phyloP scores from a whole-genome alignment of 176 grass and related monocot genomes.

The Themeda triandra region DNA sequence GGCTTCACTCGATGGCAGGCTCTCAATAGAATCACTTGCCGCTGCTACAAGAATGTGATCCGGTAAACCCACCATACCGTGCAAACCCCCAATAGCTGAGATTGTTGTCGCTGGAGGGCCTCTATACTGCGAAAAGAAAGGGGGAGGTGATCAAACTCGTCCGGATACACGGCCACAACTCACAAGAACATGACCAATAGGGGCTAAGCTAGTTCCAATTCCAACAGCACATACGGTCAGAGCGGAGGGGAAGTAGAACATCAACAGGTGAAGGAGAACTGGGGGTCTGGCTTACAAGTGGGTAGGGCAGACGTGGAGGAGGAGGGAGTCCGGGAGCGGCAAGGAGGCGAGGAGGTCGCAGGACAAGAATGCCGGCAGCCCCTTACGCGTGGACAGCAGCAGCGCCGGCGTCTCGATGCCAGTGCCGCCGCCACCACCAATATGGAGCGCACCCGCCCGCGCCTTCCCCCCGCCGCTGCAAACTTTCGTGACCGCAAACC shows the following conservation, averaged over 20 bases:
- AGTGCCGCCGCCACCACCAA: not conserved
- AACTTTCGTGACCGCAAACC: slow-evolving; percentile 35
- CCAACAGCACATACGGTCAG: not conserved
- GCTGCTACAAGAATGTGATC: slow-evolving; percentile 72
- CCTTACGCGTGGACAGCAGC: slow-evolving; percentile 67
- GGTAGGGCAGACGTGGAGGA: slow-evolving; percentile 81
- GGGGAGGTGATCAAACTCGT: not conserved
- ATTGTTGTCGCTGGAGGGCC: slow-evolving; percentile 58
- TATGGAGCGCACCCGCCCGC: slow-evolving; percentile 34
- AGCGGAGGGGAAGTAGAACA: not conserved
- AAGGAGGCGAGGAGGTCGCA: slow-evolving; percentile 67
- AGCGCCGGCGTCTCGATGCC: slow-evolving; percentile 71
- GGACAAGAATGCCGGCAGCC: slow-evolving; percentile 72
- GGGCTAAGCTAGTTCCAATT: not conserved
- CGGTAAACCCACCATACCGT: slow-evolving; percentile 66
- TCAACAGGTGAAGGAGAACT: not conserved
- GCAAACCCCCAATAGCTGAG: slow-evolving; percentile 70
- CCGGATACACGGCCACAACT: not conserved
- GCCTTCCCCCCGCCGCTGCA: slow-evolving; percentile 34
- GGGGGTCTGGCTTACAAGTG: slow-evolving; percentile 60
- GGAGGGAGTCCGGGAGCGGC: slow-evolving; percentile 67
- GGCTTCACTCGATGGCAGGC: slow-evolving; percentile 65
- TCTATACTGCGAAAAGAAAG: slow-evolving; percentile 55
- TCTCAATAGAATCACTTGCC: slow-evolving; percentile 74
- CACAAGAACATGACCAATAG: not conserved